phyloP scores from a whole-genome alignment of 192 early-diverging fungal genomes.

The Coemansia sp. region DNA sequence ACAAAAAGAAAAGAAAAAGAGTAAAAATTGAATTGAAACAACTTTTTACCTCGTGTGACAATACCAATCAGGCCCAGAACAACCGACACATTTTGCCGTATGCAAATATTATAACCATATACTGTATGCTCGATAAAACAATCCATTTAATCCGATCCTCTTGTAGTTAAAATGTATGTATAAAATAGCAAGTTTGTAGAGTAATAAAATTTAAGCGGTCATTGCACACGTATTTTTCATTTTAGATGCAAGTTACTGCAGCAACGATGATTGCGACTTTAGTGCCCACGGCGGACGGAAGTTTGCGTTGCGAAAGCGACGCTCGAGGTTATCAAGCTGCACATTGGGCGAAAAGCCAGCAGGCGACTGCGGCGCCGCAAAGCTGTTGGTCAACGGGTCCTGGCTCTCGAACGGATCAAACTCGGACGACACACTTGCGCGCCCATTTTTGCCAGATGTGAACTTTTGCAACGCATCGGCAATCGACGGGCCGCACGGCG shows the following conservation, averaged over 20 bases:
- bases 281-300: conserved; percentile 54
- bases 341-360: conserved; percentile 31
- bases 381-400: conserved; percentile 22
- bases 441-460: conserved; percentile 17
- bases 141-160: too few species aligned
- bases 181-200: not conserved
- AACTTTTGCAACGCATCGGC: conserved; percentile 43
- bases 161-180: not conserved
- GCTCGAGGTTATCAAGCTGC: conserved; percentile 51
- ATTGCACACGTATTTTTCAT: not conserved
- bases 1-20: too few species aligned
- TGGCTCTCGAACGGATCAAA: conserved; percentile 56
- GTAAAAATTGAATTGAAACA: too few species aligned
- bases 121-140: too few species aligned
- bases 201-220: not conserved
- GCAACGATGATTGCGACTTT: conserved; percentile 43
- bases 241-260: conserved; percentile 10
- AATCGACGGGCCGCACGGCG: conserved; percentile 54
- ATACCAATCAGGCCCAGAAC: too few species aligned
- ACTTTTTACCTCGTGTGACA: too few species aligned
- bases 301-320: conserved; percentile 53
- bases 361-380: conserved; percentile 12
- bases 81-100: too few species aligned
- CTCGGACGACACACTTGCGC: conserved; percentile 43
- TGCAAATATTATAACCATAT: too few species aligned